Evolutionary conservation across 176 grass and related monocot species (phyloP), one percentile per base, ranked within the genome.

Genomic region (Eragrostis nindensis): DNA sequence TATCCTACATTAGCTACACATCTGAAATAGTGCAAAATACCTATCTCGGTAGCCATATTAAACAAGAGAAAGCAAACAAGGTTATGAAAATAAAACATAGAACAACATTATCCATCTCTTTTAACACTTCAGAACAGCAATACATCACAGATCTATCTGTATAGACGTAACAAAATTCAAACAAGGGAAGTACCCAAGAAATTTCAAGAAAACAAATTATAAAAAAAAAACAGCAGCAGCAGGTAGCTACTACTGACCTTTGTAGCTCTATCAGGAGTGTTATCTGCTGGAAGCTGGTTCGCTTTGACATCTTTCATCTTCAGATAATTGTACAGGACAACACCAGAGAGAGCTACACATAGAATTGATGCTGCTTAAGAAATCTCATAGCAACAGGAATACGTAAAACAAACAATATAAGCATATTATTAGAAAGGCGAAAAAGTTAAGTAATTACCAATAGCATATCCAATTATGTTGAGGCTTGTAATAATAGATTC

Each of bases 271-370:
- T 93, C 90, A 72, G 84, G 82, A 84, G 42, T 70, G 50, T 25
- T 88, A 69, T 99, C 93, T 41, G 73, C 49, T 68, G 90, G 93
- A 76, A 93, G 75, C 82, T 86, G 82, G 53, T 82, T 99, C 38
- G 86, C 86, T 91, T 80, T 84, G 59, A 84, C 90, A 86, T 99
- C 97, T 88, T 82, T 99, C 64, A 99, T 92, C 86, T 99, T 99
- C 90, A 99, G 90, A 85, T 99, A 99, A 80, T 99, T 99, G 86
- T 99, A 99, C 87, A 99, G 80, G 71, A 96, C 91, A 78, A 99
- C 97, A 26, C 97, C 97, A 71, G 81, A 99, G 45, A 99, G 93
- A 50, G 97, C 97, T 99, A 73, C 63, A 87, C 30, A 59, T 66
- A 44, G 36, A 75, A 82, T 62, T 17, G 32, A 49, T 82, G 82